These are phyloP conservation scores for Diddensiella santjacobensis DNA, from an alignment of 805 yeast species.

Conservation along the genomic window DNA sequence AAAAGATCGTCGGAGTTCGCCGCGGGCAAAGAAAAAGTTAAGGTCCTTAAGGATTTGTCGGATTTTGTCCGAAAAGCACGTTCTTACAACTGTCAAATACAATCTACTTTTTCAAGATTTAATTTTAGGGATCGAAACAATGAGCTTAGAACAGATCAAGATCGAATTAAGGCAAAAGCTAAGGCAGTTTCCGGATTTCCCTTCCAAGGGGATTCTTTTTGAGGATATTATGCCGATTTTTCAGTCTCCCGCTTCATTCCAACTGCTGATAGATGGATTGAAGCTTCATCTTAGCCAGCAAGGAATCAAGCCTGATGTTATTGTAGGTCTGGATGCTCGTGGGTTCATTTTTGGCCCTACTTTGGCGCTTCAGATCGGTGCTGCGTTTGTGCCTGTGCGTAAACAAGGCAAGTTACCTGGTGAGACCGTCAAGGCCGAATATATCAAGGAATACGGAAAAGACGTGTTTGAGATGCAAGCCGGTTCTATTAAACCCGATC, in stretches of 20 bases:
- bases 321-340: constrained; percentile 93
- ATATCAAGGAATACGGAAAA: constrained; percentile 85
- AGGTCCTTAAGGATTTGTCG: no score
- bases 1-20: no score
- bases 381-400: constrained; percentile 93
- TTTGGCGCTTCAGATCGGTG: constrained; percentile 80
- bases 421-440: constrained; percentile 63
- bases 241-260: constrained; percentile 74
- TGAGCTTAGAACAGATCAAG: constrained; percentile 19
- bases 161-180: constrained; percentile 29
- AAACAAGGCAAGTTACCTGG: constrained; percentile 96
- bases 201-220: constrained; percentile 84
- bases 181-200: constrained; percentile 87
- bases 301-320: constrained; percentile 68
- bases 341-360: constrained; percentile 97
- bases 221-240: constrained; percentile 97
- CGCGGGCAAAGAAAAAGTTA: no score
- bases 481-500: constrained; percentile 72
- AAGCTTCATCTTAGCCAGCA: constrained; percentile 61
- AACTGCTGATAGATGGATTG: constrained; percentile 76
- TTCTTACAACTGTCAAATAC: no score
- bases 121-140: neutral
- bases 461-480: constrained; percentile 88
- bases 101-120: no score
- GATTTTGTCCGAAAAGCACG: no score